Percentiles rank a stretch among this genome's conserved stretches.
Conservation (phyloP, 2,329 filamentous ascomycete species). For the Cercospora sojina region DNA sequence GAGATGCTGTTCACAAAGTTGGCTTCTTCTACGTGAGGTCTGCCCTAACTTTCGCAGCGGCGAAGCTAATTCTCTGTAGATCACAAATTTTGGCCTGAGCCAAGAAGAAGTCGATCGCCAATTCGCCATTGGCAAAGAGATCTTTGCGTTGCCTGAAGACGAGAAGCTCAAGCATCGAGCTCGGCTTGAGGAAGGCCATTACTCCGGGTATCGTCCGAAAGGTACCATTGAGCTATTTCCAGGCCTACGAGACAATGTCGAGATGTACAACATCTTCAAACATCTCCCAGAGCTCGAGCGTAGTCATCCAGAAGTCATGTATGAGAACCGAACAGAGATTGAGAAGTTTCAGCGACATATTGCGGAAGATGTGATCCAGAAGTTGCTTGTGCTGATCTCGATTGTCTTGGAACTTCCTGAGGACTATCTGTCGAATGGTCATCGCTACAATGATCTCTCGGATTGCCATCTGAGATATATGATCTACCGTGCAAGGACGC, state of each 20-base stretch:
- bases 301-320: slow-evolving; percentile 38
- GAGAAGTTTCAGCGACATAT: slow-evolving; percentile 53
- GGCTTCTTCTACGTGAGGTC: slow-evolving; percentile 62
- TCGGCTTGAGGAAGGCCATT: slow-evolving; percentile 35
- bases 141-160: slow-evolving; percentile 57
- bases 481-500: slow-evolving; percentile 33
- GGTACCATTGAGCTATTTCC: slow-evolving; percentile 28
- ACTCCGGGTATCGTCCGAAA: slow-evolving; percentile 34
- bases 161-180: slow-evolving; percentile 59
- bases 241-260: slow-evolving; percentile 51
- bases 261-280: slow-evolving; percentile 61
- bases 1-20: slow-evolving; percentile 50
- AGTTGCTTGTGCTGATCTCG: slow-evolving; percentile 60
- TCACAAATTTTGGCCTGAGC: slow-evolving; percentile 59
- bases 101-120: slow-evolving; percentile 61
- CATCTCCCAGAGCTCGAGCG: slow-evolving; percentile 37
- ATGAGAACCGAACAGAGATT: slow-evolving; percentile 55
- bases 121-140: slow-evolving; percentile 60
- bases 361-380: slow-evolving; percentile 57
- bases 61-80: slow-evolving; percentile 16
- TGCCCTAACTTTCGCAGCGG: too few relatives aligned
- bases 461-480: slow-evolving; percentile 36
- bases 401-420: slow-evolving; percentile 62
- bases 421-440: slow-evolving; percentile 55
- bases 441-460: slow-evolving; percentile 56